Evolutionary conservation across 2,329 filamentous ascomycete species (phyloP), one percentile per base, ranked within the genome.

Genomic region (Huntiella moniliformis): DNA sequence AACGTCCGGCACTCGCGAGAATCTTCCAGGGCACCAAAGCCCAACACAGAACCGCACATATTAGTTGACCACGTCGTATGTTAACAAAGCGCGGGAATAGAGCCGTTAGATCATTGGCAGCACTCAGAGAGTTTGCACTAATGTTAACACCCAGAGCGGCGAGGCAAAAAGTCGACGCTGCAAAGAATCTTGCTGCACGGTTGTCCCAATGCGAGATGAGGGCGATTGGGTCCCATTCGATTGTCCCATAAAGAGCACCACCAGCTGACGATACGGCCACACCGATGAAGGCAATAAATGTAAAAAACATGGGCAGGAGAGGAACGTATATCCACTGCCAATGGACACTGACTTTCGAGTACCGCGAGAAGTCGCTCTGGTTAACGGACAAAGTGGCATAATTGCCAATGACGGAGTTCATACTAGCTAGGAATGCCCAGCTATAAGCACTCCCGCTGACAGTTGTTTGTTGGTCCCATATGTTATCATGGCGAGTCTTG

Each of bases 131-230:
- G 46, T 49, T 49, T 17, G 51, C 51, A 12, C 42, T 47, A 15
- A 52, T 51, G 31, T 52, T 49, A 44, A 49, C 44, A 36, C 51
- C 51, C 3, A 52, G 60, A 56, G 49, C 58, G n/a, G 66, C 61
- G 54, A 70, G 68, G 52, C 70, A 70, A 45, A 70, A 63, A 2
- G 65, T 65, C 45, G 67, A 58, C 13, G 63, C 65, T 11, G 58
- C 62, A 55, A 68, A 70, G n/a, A 67, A 61, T 12, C 67, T 65
- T n/a, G 67, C 67, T 16, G 69, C 66, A 8, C 60, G 62, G 42
- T 63, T 67, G 36, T 44, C 42, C 44, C 46, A 53, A 40, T 64
- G 60, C 5, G 57, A 61, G 47, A 66, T 63, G 13, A 65, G 58
- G 7, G 56, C 58, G 12, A 63, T 61, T 57, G 63, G 64, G 48